Evolutionary conservation across 2,329 filamentous ascomycete species (phyloP).

Genomic region (Podosphaera xanthii): DNA sequence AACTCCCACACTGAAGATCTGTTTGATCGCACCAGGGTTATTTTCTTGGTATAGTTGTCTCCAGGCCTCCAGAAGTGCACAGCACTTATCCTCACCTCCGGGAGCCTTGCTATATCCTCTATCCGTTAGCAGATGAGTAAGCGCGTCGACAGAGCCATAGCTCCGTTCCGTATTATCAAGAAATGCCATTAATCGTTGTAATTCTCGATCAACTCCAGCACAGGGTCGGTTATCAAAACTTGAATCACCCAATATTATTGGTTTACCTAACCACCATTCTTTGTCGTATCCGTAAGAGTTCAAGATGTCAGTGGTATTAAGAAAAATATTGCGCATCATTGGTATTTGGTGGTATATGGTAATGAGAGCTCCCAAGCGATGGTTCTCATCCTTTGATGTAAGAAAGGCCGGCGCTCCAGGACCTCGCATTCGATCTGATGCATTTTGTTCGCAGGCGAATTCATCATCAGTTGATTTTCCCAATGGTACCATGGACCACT

Average conservation of each 20-base stretch:
- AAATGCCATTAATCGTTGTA: conserved; percentile 40
- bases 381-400: conserved; percentile 18
- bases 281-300: conserved; percentile 29
- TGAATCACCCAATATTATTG: conserved; percentile 18
- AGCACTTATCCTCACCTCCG: conserved; percentile 12
- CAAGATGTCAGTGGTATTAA: conserved; percentile 21
- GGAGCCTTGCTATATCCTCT: conserved; percentile 3
- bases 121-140: conserved; percentile 14
- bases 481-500: conserved; percentile 35
- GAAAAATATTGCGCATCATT: conserved; percentile 29
- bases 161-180: conserved; percentile 35
- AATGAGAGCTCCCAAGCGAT: conserved; percentile 27
- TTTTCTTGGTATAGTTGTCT: conserved; percentile 5
- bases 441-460: conserved; percentile 16
- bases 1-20: conserved; percentile 13
- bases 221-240: conserved; percentile 6
- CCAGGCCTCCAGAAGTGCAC: conserved; percentile 12
- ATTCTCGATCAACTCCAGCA: conserved; percentile 20
- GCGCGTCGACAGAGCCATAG: conserved; percentile 30
- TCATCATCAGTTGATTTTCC: conserved; percentile 15
- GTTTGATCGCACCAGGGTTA: conserved; percentile 5
- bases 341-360: conserved; percentile 39
- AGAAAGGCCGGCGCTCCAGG: conserved; percentile 29
- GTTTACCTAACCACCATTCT: conserved; percentile 38
- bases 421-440: conserved; percentile 22